phyloP scores from a whole-genome alignment of 2,329 filamentous ascomycete genomes.

The Zymoseptoria passerinii region DNA sequence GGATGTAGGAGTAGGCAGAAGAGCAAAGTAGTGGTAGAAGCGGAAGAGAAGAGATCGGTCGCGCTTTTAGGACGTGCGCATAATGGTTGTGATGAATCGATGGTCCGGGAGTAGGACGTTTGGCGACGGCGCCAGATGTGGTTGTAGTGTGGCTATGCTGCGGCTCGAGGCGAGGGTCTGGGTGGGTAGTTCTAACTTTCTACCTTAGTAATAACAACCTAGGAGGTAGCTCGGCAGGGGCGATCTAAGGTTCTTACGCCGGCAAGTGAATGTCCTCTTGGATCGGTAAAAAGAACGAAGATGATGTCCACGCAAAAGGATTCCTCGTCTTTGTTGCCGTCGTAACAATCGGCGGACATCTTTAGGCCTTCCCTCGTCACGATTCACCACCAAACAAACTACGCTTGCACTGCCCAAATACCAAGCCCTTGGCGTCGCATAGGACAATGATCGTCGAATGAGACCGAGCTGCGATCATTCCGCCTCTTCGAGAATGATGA shows the following conservation, averaged over 20 bases:
- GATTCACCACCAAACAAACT: neutral
- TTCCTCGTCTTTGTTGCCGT: neutral
- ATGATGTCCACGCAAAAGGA: neutral
- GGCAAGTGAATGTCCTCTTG: neutral
- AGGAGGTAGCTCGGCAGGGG: neutral
- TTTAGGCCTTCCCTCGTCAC: neutral
- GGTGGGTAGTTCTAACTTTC: neutral
- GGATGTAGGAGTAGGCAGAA: neutral
- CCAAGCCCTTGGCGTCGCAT: neutral
- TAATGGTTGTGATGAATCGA: neutral
- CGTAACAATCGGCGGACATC: neutral
- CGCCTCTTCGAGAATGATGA: neutral
- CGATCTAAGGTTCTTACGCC: neutral
- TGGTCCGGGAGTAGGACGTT: neutral
- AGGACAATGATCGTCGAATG: neutral
- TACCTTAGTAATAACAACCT: too few relatives aligned
- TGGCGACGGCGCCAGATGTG: neutral
- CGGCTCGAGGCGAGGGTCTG: neutral
- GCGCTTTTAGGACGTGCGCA: neutral
- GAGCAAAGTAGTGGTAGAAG: neutral
- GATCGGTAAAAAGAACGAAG: too few relatives aligned
- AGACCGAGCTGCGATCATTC: neutral
- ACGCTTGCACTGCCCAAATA: neutral
- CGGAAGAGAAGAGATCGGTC: neutral
- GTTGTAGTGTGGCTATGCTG: neutral